Evolutionary conservation across 306 rosid genomes (phyloP).

Genomic region (Morella rubra): DNA sequence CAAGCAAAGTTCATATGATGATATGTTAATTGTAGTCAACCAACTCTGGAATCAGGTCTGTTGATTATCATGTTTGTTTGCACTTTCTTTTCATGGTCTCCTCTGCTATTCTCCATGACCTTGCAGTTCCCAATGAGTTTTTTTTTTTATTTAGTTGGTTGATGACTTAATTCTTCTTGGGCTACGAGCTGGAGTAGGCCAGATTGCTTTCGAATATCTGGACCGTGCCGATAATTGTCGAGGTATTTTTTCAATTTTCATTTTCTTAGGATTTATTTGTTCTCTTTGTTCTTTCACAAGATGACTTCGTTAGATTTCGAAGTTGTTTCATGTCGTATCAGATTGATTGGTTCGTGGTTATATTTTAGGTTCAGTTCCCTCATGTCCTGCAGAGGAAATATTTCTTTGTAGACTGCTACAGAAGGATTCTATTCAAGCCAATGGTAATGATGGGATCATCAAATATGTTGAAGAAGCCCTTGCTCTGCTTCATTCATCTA

Average conservation of each 20-base stretch:
- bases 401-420: conserved; percentile 83
- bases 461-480: conserved; percentile 67
- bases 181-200: conserved; percentile 64
- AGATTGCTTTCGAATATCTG: conserved; percentile 46
- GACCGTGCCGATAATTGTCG: conserved; percentile 43
- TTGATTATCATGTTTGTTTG: conserved; percentile 23
- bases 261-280: not conserved
- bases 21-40: conserved; percentile 61
- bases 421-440: conserved; percentile 59
- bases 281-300: not conserved
- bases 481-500: conserved; percentile 59
- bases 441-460: conserved; percentile 35
- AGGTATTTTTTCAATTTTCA: conserved; percentile 40
- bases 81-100: not conserved
- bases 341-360: conserved; percentile 34
- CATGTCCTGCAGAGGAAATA: conserved; percentile 70
- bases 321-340: conserved; percentile 19
- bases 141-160: conserved; percentile 61
- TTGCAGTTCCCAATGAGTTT: conserved; percentile 11
- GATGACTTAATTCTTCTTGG: conserved; percentile 85
- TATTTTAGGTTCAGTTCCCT: conserved; percentile 64
- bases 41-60: conserved; percentile 83
- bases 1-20: conserved; percentile 67
- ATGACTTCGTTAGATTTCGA: not conserved
- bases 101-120: conserved; percentile 22